A percentile compares a stretch with the other conserved stretches of the same genome.
These are phyloP conservation scores for Colletotrichum gloeosporioides DNA, from an alignment of 2,329 filamentous ascomycete species.

Conservation along the genomic window DNA sequence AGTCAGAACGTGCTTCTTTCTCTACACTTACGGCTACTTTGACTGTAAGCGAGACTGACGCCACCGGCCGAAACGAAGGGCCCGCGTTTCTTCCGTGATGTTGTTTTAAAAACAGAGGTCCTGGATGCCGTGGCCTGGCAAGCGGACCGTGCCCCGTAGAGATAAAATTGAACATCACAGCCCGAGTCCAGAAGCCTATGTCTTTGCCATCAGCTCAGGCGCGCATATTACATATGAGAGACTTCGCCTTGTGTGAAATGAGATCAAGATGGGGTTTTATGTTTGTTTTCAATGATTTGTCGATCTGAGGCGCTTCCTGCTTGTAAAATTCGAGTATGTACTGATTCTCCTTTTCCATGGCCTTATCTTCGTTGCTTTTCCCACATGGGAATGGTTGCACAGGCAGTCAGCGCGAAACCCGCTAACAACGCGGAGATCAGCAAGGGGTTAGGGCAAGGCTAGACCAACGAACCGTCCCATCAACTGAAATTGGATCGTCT, in stretches of 20 bases:
- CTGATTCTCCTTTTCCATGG: not conserved
- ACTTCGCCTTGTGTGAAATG: not conserved
- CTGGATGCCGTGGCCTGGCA: not conserved
- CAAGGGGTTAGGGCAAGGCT: not conserved
- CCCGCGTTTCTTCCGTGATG: not conserved
- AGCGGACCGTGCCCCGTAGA: not conserved
- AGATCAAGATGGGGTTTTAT: not conserved
- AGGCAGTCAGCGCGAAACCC: not conserved
- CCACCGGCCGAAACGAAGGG: not conserved
- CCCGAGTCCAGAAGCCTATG: not conserved
- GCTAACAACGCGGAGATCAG: not conserved
- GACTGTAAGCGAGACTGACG: not conserved
- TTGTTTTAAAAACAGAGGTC: not conserved
- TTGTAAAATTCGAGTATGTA: not conserved
- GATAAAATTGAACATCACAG: not conserved
- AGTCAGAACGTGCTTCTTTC: not conserved
- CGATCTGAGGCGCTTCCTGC: fast-evolving
- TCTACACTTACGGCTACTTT: not conserved
- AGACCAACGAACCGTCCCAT: not conserved
- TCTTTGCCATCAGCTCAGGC: not conserved
- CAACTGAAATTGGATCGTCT: not conserved
- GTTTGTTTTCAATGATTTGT: not conserved
- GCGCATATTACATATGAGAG: not conserved
- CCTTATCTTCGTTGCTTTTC: not conserved
- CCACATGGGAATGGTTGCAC: not conserved